phyloP scores from a whole-genome alignment of 208 protist genomes.

The Leishmania guyanensis region DNA sequence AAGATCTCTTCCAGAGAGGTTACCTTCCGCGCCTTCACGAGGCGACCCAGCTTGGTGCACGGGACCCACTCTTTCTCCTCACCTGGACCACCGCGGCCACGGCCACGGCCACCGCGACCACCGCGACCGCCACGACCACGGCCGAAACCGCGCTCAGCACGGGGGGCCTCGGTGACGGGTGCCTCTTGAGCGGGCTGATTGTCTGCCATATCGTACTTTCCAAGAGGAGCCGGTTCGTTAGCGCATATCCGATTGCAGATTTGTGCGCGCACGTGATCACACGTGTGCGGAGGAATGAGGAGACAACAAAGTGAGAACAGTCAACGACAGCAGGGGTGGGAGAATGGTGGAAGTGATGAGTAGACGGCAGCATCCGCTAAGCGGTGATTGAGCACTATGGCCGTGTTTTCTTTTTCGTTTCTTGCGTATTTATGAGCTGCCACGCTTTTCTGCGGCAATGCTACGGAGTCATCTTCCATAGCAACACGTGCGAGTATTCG shows the following conservation, averaged over 20 bases:
- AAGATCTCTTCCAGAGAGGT: slow-evolving; percentile 98
- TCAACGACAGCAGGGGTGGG: not conserved
- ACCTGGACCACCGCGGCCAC: slow-evolving; percentile 22
- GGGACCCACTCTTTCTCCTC: slow-evolving; percentile 7
- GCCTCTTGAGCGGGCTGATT: slow-evolving; percentile 28
- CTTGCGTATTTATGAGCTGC: not conserved
- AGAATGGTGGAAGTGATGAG: not conserved
- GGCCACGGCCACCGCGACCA: slow-evolving; percentile 7
- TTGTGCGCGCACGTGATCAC: not conserved
- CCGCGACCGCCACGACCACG: not conserved
- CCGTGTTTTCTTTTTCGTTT: not conserved
- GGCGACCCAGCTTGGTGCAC: slow-evolving; percentile 8
- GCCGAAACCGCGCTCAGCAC: slow-evolving; percentile 16
- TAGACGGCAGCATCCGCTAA: not conserved
- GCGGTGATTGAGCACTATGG: not conserved
- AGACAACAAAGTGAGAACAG: not conserved
- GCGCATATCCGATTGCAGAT: not conserved
- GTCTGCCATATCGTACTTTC: slow-evolving; percentile 27
- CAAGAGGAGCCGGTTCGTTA: too few species aligned
- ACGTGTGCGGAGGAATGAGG: not conserved
- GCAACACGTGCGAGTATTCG: not conserved
- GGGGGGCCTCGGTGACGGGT: slow-evolving; percentile 8
- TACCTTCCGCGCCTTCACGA: slow-evolving; percentile 86
- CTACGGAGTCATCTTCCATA: not conserved
- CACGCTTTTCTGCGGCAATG: not conserved